Base-by-base conservation (phyloP, 306 rosid species). In the Medicago arabica region DNA sequence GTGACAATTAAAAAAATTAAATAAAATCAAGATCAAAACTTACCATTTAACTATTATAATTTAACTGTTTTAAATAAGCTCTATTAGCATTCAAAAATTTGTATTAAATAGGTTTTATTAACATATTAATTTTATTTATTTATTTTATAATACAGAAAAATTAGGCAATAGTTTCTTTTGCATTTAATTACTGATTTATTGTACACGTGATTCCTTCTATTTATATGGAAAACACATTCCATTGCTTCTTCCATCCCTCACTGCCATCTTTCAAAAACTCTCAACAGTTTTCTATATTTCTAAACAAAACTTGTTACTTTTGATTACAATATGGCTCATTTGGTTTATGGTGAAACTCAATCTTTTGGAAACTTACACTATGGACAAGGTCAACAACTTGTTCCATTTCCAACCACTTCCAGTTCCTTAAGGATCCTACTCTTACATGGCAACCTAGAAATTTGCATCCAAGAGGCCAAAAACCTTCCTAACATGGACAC, bases 401-500 rank as follows among this genome's bases (percentile, higher is more conserved):
- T 87, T 79, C 89, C 98, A 44, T 91, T 87, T 59, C 57, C 76
- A n/a, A 86, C 90, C 75, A 79, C 28, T 69, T 80, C 78, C 0
- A 72, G 16, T 28, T 92, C 98, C 60, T 71, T 87, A 21, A 84
- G 60, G 82, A 14, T 75, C 18, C 19, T 84, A 3, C 91, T 88
- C 16, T 83, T 94, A 17, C 98, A 94, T 84, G 98, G 95, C 1
- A 87, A 86, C 83, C 69, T 92, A 57, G 93, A 88, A 8, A 85
- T 94, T 38, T 86, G 77, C 71, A 71, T 94, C 76, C 60, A 75
- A 39, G 86, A 83, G 47, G 98, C 97, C 71, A 82, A 57, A 68
- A 81, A 84, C 78, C 96, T 94, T 61, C 98, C 98, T 1, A 92
- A 92, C 81, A 78, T 87, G 92, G 97, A 94, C 76, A 34, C 69